Conservation (phyloP, 495 filamentous ascomycete genomes). For the Penicillium canariense region DNA sequence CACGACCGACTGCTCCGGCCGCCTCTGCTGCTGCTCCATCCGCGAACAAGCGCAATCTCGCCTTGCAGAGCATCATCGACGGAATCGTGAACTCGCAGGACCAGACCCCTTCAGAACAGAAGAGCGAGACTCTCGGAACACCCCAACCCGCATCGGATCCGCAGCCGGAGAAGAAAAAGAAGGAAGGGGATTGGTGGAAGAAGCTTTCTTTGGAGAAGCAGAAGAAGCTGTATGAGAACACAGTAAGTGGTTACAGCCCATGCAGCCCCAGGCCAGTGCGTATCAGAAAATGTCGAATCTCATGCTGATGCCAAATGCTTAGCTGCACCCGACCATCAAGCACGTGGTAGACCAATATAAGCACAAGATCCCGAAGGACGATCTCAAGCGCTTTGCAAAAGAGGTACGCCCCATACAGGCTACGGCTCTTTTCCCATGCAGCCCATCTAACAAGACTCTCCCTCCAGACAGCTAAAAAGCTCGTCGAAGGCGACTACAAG, state of each 20-base stretch:
- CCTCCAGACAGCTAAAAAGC: conserved; percentile 72
- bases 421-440: not conserved
- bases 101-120: conserved; percentile 61
- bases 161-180: conserved; percentile 58
- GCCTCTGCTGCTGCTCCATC: conserved; percentile 60
- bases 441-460: not conserved
- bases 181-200: conserved; percentile 73
- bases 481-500: conserved; percentile 88
- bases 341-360: conserved; percentile 82
- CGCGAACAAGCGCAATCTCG: conserved; percentile 59
- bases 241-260: conserved; percentile 52
- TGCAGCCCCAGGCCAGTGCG: not conserved
- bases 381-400: conserved; percentile 83
- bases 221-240: conserved; percentile 90
- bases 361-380: conserved; percentile 78
- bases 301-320: not conserved
- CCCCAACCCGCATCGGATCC: conserved; percentile 50
- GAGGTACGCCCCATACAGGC: conserved; percentile 52
- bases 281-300: not conserved
- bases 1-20: conserved; percentile 65
- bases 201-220: conserved; percentile 77
- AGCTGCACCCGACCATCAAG: conserved; percentile 83
- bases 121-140: conserved; percentile 47
- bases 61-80: conserved; percentile 81
- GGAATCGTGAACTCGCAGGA: conserved; percentile 70